Base-by-base conservation (phyloP, 192 early-diverging fungal genomes). In the Linnemannia hyalina region DNA sequence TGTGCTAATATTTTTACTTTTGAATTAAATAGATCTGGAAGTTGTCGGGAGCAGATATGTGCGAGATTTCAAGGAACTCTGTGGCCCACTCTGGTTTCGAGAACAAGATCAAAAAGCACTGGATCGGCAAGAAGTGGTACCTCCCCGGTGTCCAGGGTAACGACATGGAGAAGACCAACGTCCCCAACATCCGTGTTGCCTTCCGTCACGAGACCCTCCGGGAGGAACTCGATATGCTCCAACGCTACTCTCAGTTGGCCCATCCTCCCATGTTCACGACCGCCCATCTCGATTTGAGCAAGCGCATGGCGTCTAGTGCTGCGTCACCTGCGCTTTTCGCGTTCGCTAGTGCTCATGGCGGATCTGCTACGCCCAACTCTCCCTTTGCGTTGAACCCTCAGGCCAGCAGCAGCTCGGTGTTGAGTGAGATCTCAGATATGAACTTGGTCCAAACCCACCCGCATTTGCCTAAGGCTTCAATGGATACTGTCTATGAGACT, bases 11-110 rank as follows among this genome's bases (percentile, higher is more conserved):
- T 26, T 54, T 54, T 35, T 54, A 29, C 70, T 38, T 13, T 55
- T 71, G 44, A n/a, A 29, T 54, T 47, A 23, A 16, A 22, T 79
- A 95, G 94, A 99, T 99, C 77, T 99, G 96, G 96, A 98, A 98
- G 82, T 87, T 97, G 44, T 96, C 96, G 15, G 90, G 93, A n/a
- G 92, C 95, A 5, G 98, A 99, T 82, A 97, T 98, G 97, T 98
- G 97, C 88, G 98, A 99, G 87, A 92, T 99, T 73, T 96, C 98
- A 0, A 91, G 97, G 72, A 98, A 99, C 90, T 97, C 96, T 40
- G 95, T 96, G 15, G 87, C 95, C 16, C 97, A 98, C 87, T 95
- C 95, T 90, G 98, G 98, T 4, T 99, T 95, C 91, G 98, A 99
- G 80, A 92, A 94, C 70, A 90, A 94, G 75, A 90, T 97, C 82